These are phyloP conservation scores for Pseudopyricularia javanii DNA, from an alignment of 2,329 filamentous ascomycete species.

Conservation along the genomic window DNA sequence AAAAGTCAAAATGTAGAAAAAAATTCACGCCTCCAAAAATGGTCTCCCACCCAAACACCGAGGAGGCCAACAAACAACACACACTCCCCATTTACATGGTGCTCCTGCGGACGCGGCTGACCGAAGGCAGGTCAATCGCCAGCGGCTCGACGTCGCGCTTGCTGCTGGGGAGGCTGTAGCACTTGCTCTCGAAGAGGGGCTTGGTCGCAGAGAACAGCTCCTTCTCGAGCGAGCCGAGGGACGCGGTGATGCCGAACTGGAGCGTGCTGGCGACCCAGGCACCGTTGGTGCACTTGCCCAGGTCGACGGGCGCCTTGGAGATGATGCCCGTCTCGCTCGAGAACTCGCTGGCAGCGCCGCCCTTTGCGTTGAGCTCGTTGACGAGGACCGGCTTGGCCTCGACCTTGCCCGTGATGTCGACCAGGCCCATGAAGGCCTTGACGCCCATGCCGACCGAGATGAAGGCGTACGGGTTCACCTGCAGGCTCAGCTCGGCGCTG, in stretches of 20 bases:
- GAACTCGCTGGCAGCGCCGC: background rate
- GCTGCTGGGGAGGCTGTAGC: slow-evolving; percentile 12
- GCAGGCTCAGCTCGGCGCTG: background rate
- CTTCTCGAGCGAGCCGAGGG: background rate
- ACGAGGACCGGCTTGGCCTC: background rate
- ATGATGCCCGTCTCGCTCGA: background rate
- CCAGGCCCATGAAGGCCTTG: background rate
- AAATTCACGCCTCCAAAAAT: too few species aligned
- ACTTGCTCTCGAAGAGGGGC: background rate
- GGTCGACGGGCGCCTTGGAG: background rate
- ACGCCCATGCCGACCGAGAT: background rate
- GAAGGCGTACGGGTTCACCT: background rate
- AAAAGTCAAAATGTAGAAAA: too few species aligned
- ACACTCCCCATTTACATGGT: too few species aligned
- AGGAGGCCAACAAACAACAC: too few species aligned
- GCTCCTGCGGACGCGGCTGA: too few species aligned
- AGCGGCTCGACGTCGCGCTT: too few species aligned
- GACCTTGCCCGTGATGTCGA: background rate
- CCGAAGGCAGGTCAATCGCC: too few species aligned
- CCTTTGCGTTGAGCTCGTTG: background rate
- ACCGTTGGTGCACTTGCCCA: background rate
- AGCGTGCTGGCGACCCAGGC: background rate
- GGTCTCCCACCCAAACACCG: too few species aligned
- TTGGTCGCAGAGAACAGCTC: background rate
- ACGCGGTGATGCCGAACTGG: background rate